Base-by-base conservation (phyloP, 768 basidiomycete genomes). In the Thelephora aurantiotincta region DNA sequence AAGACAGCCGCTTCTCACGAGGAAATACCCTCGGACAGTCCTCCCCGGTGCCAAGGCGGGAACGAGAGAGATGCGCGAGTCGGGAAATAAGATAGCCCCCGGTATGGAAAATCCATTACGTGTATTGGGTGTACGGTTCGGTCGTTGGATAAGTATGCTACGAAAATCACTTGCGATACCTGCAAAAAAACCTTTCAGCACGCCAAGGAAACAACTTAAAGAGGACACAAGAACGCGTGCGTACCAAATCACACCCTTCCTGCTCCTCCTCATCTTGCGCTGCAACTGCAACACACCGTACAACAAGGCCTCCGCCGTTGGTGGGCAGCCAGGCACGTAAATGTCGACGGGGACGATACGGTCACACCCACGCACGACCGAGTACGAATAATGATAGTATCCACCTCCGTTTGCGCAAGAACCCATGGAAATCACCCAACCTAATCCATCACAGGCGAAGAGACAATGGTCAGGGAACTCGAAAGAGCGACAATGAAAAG, bases 401-500 rank as follows among this genome's bases (percentile, higher is more conserved):
- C 91, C 92, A 48, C 92, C 91, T 26, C 96, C 96, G 63, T 98
- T 98, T 14, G 96, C 96, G 64, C 96, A 99, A 4, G 94, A 97
- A 42, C 96, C 96, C 96, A 99, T 98, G 20, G 94, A 98, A 60
- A 99, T 86, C 49, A 99, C 96, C 96, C 96, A 99, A 59, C 94
- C 86, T 79, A 48, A 34, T 41, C 22, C 22, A 30, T 30, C 26
- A 30, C 26, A 30, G 33, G 36, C 35, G 18, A 26, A 42, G 30
- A 43, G 19, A 30, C 45, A 44, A 35, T 46, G 45, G 36, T 23
- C 42, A 43, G 16, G 36, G 18, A 26, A 43, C 12, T 16, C 16
- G 19, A 9, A 38, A 19, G 20, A 11, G 3, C 38, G 14, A 18
- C 16, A 19, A 38, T 16, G 20, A n/a, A 11, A 20, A 16, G 46